Percentiles rank a stretch among this genome's conserved stretches.
Evolutionary conservation across 2,329 filamentous ascomycete species (phyloP).

Genomic region (Xylaria sp.): DNA sequence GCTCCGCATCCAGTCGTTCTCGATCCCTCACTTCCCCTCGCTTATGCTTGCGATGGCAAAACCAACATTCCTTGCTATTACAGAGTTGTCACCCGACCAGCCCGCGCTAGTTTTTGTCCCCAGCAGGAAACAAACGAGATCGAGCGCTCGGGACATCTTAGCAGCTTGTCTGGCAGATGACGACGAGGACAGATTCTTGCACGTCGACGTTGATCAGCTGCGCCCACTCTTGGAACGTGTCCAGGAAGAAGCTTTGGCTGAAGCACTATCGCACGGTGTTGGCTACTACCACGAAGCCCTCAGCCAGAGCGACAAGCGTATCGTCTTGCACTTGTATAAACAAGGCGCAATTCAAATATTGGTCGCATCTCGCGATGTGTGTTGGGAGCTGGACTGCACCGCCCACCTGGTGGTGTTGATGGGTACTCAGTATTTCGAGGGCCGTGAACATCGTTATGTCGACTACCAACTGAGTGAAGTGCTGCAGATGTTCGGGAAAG

Average conservation of each 20-base stretch:
- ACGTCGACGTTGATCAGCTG: slow-evolving; percentile 81
- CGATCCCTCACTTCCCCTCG: slow-evolving; percentile 94
- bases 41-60: slow-evolving; percentile 99
- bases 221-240: slow-evolving; percentile 79
- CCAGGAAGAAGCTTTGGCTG: slow-evolving; percentile 83
- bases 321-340: slow-evolving; percentile 89
- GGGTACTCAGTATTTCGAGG: slow-evolving; percentile 97
- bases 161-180: slow-evolving; percentile 87
- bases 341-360: slow-evolving; percentile 89
- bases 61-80: slow-evolving; percentile 85
- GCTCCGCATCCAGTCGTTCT: slow-evolving; percentile 93
- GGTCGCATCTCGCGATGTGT: slow-evolving; percentile 77
- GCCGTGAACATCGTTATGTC: slow-evolving; percentile 93
- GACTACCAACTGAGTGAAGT: slow-evolving; percentile 95
- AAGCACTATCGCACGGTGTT: slow-evolving; percentile 89
- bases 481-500: slow-evolving; percentile 97
- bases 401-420: slow-evolving; percentile 94
- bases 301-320: slow-evolving; percentile 84
- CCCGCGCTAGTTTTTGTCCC: slow-evolving; percentile 92
- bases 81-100: slow-evolving; percentile 85
- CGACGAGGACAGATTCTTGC: slow-evolving; percentile 90
- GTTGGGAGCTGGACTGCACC: slow-evolving; percentile 89
- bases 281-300: slow-evolving; percentile 97
- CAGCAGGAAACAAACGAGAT: slow-evolving; percentile 87
- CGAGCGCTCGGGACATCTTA: slow-evolving; percentile 83